These are phyloP conservation scores for Lichtheimia hyalospora DNA, from an alignment of 371 early-diverging fungal species.

Conservation along the genomic window DNA sequence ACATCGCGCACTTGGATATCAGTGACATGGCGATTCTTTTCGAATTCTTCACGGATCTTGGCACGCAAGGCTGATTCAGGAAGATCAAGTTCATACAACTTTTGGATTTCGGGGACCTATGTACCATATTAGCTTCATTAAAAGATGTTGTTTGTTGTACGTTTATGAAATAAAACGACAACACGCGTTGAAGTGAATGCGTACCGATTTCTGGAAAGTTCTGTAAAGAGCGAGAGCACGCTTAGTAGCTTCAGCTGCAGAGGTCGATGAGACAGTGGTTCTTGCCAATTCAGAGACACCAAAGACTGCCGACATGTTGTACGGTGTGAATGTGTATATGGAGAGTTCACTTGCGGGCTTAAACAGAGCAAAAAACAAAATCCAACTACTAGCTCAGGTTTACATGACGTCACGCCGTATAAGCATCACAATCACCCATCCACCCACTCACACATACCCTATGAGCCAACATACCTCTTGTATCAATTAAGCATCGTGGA, in stretches of 20 bases:
- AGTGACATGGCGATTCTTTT: slow-evolving; percentile 80
- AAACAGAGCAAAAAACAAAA: slow-evolving; percentile 1
- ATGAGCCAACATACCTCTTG: neutral
- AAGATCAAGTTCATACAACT: slow-evolving; percentile 78
- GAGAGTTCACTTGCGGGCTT: neutral
- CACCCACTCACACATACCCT: neutral
- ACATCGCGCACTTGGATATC: slow-evolving; percentile 83
- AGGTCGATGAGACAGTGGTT: slow-evolving; percentile 60
- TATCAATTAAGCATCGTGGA: too few species aligned
- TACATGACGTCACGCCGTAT: neutral
- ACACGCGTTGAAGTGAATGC: slow-evolving; percentile 1
- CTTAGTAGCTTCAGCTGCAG: slow-evolving; percentile 55
- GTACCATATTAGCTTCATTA: neutral
- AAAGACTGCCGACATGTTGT: slow-evolving; percentile 31
- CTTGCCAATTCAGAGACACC: slow-evolving; percentile 49
- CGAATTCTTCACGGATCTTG: slow-evolving; percentile 92
- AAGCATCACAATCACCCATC: neutral
- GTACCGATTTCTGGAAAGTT: slow-evolving; percentile 68
- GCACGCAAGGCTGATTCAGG: slow-evolving; percentile 73
- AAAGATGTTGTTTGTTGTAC: neutral
- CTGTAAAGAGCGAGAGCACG: slow-evolving; percentile 65
- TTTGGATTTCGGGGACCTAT: slow-evolving; percentile 81
- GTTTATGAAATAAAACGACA: neutral
- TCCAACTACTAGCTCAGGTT: neutral
- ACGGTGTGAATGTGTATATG: neutral